Conservation (phyloP, 495 filamentous ascomycete genomes). For the Xylaria cubensis region DNA sequence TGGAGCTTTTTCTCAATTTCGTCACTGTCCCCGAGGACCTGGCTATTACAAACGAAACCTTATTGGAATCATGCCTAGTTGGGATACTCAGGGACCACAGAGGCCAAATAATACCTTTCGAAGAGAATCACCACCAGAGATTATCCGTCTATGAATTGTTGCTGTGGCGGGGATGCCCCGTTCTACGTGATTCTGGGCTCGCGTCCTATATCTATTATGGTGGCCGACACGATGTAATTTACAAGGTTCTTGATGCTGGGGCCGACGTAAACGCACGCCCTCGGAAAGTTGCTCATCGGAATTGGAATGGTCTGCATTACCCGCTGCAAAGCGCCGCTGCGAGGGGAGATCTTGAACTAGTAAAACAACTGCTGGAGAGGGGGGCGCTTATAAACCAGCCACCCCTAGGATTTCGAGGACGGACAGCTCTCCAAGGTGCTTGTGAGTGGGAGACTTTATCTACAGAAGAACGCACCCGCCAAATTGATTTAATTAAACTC, state of each 20-base stretch:
- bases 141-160: not conserved
- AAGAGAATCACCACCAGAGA: not conserved
- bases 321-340: not conserved
- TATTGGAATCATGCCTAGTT: too few relatives aligned
- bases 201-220: not conserved
- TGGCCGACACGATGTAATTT: not conserved
- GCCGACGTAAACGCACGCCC: not conserved
- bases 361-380: not conserved
- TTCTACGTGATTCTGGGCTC: not conserved
- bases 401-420: not conserved
- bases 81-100: too few relatives aligned
- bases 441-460: not conserved
- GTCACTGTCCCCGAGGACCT: too few relatives aligned
- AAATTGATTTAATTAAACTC: not conserved
- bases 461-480: not conserved
- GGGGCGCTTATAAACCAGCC: constrained; percentile 1
- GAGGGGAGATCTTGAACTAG: not conserved
- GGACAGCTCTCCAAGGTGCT: constrained; percentile 2
- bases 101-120: too few relatives aligned
- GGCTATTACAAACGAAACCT: too few relatives aligned
- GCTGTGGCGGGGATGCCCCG: not conserved
- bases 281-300: fast-evolving
- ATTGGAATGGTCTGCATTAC: not conserved
- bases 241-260: constrained; percentile 1
- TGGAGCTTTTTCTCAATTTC: too few relatives aligned